phyloP scores from a whole-genome alignment of 345 rosid genomes.

The Corchorus olitorius region DNA sequence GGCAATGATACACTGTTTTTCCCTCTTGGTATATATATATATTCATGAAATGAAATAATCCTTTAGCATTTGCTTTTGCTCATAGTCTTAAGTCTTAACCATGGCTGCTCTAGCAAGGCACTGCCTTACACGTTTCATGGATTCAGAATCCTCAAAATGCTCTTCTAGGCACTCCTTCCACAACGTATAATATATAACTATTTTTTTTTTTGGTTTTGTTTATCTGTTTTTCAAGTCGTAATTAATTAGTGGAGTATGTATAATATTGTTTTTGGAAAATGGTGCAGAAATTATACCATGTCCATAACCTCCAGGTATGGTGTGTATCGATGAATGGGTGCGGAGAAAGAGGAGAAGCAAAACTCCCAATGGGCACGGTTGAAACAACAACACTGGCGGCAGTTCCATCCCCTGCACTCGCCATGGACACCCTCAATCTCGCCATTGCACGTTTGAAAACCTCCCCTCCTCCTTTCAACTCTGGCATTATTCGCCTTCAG shows the following conservation, averaged over 20 bases:
- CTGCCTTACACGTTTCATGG: slow-evolving; percentile 30
- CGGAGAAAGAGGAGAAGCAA: slow-evolving; percentile 57
- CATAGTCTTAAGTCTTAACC: no score
- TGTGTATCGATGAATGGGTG: slow-evolving; percentile 82
- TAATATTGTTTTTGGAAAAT: not conserved
- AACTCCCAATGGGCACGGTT: slow-evolving; percentile 46
- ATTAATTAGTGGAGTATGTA: no score
- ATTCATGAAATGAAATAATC: no score
- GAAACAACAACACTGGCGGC: slow-evolving; percentile 55
- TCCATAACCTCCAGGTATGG: no score
- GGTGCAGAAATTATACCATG: slow-evolving; percentile 33
- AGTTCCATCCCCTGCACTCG: slow-evolving; percentile 50
- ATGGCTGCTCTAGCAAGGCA: slow-evolving; percentile 26
- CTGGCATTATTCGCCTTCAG: slow-evolving; percentile 84
- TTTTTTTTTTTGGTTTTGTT: not conserved
- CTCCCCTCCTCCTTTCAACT: slow-evolving; percentile 51
- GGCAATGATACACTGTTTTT: no score
- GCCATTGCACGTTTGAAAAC: slow-evolving; percentile 50
- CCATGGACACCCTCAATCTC: slow-evolving; percentile 54
- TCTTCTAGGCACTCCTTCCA: slow-evolving; percentile 28
- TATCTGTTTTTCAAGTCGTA: not conserved
- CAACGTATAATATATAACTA: slow-evolving; percentile 24
- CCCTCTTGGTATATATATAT: no score
- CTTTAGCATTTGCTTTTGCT: no score
- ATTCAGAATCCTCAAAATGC: slow-evolving; percentile 29